Evolutionary conservation across 805 yeast genomes (phyloP).

Genomic region (Myxozyma neotropica): DNA sequence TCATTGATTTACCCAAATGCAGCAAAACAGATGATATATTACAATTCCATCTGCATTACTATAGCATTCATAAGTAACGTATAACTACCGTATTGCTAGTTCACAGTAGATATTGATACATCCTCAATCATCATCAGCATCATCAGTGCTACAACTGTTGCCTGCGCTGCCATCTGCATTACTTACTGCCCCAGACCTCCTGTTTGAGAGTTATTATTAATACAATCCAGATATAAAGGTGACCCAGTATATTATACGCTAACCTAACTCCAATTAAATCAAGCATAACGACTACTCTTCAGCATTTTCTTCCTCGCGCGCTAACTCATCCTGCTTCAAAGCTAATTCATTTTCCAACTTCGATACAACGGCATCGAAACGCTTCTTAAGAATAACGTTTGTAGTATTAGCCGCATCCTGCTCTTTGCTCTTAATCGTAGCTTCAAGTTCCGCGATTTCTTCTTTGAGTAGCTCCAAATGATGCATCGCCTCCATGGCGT

Average conservation of each 20-base stretch:
- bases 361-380: slow-evolving; percentile 78
- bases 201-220: background rate
- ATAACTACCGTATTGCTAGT: no score
- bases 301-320: slow-evolving; percentile 36
- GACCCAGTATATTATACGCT: background rate
- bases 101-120: no score
- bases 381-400: slow-evolving; percentile 81
- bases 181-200: no score
- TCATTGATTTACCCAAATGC: background rate
- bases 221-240: background rate
- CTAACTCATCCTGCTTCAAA: slow-evolving; percentile 69
- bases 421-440: slow-evolving; percentile 74
- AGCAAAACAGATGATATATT: no score
- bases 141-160: no score
- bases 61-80: no score
- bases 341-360: slow-evolving; percentile 82
- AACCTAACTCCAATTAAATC: background rate
- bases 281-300: slow-evolving; percentile 4
- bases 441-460: slow-evolving; percentile 79
- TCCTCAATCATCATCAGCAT: no score
- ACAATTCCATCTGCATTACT: no score
- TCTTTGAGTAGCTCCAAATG: slow-evolving; percentile 77
- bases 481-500: slow-evolving; percentile 56
- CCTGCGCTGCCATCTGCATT: no score
- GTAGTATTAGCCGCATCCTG: slow-evolving; percentile 69